Base-by-base conservation (phyloP, 1,284 basidiomycete species). In the Gomphus bonarii region DNA sequence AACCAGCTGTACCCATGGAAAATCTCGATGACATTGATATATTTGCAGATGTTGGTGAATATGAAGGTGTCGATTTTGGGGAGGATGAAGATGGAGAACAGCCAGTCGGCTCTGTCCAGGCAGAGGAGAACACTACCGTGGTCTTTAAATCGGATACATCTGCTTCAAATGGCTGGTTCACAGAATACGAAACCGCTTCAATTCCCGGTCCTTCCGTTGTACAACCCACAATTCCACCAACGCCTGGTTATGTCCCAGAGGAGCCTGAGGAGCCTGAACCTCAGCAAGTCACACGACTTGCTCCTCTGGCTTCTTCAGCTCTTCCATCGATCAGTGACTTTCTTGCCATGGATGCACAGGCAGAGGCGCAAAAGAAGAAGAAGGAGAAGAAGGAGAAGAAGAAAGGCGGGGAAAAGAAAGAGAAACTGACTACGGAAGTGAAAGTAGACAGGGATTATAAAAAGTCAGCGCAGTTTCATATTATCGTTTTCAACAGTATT, bases 31-130 rank as follows among this genome's bases (percentile, higher is more conserved):
- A 74, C n/a, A 18, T 57, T 6, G 75, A 78, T 59, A 95, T 95
- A 57, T 97, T 97, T 68, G 88, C 82, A 1, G 92, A 76, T 53
- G 91, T 81, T 1, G 91, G 86, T 8, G 88, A 91, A 44, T 97
- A 95, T 68, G 75, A 84, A 54, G 90, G 86, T 1, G 65, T 88
- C 14, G 77, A 79, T 50, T 66, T 79, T 7, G 83, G 77, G 40
- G 81, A 82, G 20, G 79, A 82, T 14, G 80, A 80, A 20, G 75
- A 75, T 14, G 78, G 76, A 12, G 65, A 49, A 4, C 63, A 61
- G 1, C 63, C 60, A 10, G 63, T 62, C n/a, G 66, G 64, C 12
- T 65, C 64, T 44, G 62, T 61, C 10, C 63, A 62, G 14, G 60
- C 63, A 1, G 65, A 66, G 25, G 52, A 55, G 36, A 28, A 52